Evolutionary conservation across 495 filamentous ascomycete genomes (phyloP), one percentile per base, ranked within the genome.

Genomic region (Sordaria brevicollis): DNA sequence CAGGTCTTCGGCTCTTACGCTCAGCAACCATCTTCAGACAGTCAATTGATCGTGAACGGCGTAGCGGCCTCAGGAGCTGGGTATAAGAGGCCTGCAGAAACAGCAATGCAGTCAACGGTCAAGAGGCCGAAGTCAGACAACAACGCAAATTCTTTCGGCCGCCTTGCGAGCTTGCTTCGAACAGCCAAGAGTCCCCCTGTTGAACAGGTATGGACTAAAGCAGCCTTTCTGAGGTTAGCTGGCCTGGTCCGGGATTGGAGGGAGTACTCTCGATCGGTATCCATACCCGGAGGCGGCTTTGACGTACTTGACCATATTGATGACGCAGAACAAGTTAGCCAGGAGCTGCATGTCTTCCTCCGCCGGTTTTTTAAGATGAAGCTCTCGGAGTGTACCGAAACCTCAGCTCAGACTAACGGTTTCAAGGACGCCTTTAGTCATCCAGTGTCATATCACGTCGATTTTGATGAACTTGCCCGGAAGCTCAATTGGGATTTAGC

Each of bases 281-380:
- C 71, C 5, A n/a, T 35, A 2, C 21, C 33, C 9, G 25, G 65
- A 54, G 70, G 68, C 5, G 70, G 69, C 39, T 65, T 75, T 5
- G 49, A 71, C n/a, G 65, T 78, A 7, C 21, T 72, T 29, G 73
- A 70, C 11, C 9, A 71, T 34, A 66, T 71, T 10, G 73, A 76
- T 5, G 68, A 74, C 5, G 66, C 69, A 25, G 4, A 34, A n/a
- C 29, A 71, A 4, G 41, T 66, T 5, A 69, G 67, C 57, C 62
- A 69, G 2, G 71, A 73, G n/a, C 69, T 77, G 8, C 69, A 75
- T 49, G n/a, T 71, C 9, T 77, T 75, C 43, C 73, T 79, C 29
- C 41, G 37, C 15, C 76, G 77, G 5, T 71, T 79, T 31, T 71
- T 54, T 69, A 77, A 74, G 54, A 72, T 75, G 71, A 74, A 73